phyloP scores from a whole-genome alignment of 2,329 filamentous ascomycete genomes.

The Verticillium nonalfalfae region DNA sequence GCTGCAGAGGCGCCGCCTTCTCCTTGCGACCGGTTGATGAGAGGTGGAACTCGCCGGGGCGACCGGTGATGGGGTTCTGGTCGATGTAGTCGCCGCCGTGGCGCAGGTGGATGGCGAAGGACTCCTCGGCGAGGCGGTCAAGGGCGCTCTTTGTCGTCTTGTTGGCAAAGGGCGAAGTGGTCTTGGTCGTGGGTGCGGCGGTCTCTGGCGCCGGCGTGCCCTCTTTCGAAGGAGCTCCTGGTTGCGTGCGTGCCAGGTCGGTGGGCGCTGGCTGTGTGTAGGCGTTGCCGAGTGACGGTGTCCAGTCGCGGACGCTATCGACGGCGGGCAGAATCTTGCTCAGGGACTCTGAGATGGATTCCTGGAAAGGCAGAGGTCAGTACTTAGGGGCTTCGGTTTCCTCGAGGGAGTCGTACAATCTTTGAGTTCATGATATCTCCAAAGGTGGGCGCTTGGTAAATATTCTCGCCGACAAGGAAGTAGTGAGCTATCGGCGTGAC shows the following conservation, averaged over 20 bases:
- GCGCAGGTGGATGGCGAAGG: slow-evolving; percentile 49
- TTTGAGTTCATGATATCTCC: slow-evolving; percentile 53
- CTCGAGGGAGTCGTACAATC: slow-evolving; percentile 33
- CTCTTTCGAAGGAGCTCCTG: slow-evolving; percentile 29
- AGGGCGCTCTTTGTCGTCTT: slow-evolving; percentile 32
- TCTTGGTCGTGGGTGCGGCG: slow-evolving; percentile 15
- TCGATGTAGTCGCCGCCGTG: slow-evolving; percentile 61
- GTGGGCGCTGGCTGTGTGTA: slow-evolving; percentile 34
- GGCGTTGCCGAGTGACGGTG: slow-evolving; percentile 44
- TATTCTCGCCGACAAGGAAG: slow-evolving; percentile 59
- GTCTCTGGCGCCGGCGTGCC: slow-evolving; percentile 40
- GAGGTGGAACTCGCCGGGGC: slow-evolving; percentile 59
- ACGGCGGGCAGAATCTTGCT: slow-evolving; percentile 45
- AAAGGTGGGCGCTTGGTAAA: slow-evolving; percentile 59
- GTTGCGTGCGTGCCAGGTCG: slow-evolving; percentile 13
- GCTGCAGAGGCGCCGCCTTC: slow-evolving; percentile 17
- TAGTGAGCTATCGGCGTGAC: slow-evolving; percentile 54
- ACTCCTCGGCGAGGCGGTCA: slow-evolving; percentile 48
- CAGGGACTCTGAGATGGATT: slow-evolving; percentile 28
- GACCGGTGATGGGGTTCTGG: slow-evolving; percentile 61
- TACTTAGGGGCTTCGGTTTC: not conserved
- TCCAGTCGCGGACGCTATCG: slow-evolving; percentile 46
- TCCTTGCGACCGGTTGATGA: slow-evolving; percentile 53
- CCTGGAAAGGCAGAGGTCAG: slow-evolving; percentile 3
- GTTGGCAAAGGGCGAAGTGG: slow-evolving; percentile 20